phyloP scores from a whole-genome alignment of 1,139 yeast genomes.

The Saccharomyces hybrid region DNA sequence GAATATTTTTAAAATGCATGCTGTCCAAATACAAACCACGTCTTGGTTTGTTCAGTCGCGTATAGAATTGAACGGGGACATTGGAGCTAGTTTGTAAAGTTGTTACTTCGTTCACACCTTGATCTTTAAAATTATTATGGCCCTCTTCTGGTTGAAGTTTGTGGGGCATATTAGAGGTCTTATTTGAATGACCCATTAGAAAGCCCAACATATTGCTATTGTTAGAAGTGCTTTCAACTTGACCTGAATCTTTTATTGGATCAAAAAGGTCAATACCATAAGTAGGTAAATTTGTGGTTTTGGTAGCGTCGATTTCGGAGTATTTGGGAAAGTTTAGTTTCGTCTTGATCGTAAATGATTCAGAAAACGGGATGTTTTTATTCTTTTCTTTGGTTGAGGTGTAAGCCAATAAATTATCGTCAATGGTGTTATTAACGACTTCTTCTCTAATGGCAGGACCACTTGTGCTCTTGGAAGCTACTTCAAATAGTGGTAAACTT shows the following conservation, averaged over 20 bases:
- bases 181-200: slow-evolving; percentile 3
- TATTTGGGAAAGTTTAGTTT: slow-evolving; percentile 23
- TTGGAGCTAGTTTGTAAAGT: slow-evolving; percentile 11
- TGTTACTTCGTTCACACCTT: background rate
- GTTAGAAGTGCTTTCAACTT: background rate
- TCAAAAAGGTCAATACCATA: slow-evolving; percentile 26
- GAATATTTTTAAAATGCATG: slow-evolving; percentile 56
- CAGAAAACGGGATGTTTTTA: slow-evolving; percentile 23
- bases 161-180: background rate
- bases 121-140: background rate
- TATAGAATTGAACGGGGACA: slow-evolving; percentile 11
- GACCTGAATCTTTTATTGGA: background rate
- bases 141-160: slow-evolving; percentile 1
- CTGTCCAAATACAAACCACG: slow-evolving; percentile 55
- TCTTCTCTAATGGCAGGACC: slow-evolving; percentile 51
- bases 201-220: slow-evolving; percentile 5
- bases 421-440: slow-evolving; percentile 49
- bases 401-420: slow-evolving; percentile 53
- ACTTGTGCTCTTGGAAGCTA: slow-evolving; percentile 46
- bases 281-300: slow-evolving; percentile 17
- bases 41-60: slow-evolving; percentile 19
- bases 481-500: slow-evolving; percentile 51
- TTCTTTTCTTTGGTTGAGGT: slow-evolving; percentile 34
- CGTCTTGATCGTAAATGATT: slow-evolving; percentile 26
- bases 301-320: slow-evolving; percentile 9